These are phyloP conservation scores for Septoria linicola DNA, from an alignment of 2,329 filamentous ascomycete species.

Conservation along the genomic window DNA sequence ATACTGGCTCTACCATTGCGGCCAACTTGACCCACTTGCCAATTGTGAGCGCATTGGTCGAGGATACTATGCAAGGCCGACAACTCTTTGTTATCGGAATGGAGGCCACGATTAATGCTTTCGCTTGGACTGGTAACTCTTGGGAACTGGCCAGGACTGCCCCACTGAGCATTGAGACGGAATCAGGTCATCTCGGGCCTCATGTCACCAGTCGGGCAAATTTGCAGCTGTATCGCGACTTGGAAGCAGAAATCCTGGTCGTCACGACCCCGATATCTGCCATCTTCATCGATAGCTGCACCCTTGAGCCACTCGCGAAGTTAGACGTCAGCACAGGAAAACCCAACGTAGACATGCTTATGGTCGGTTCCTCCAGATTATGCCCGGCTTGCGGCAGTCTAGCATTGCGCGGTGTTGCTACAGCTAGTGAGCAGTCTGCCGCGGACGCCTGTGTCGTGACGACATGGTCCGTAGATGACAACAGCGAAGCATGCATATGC, in stretches of 20 bases:
- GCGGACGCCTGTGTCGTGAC: slow-evolving; percentile 22
- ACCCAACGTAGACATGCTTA: slow-evolving; percentile 13
- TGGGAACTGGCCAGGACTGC: slow-evolving; percentile 22
- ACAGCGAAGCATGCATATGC: slow-evolving; percentile 36
- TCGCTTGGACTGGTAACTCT: slow-evolving; percentile 18
- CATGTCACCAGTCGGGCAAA: slow-evolving; percentile 24
- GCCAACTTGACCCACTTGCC: slow-evolving; percentile 26
- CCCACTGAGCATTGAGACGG: slow-evolving; percentile 18
- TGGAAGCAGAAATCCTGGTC: slow-evolving; percentile 29
- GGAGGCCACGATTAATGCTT: slow-evolving; percentile 24
- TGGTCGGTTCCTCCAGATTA: slow-evolving; percentile 39
- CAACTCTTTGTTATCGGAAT: slow-evolving; percentile 30
- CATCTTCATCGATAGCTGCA: slow-evolving; percentile 27
- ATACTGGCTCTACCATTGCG: slow-evolving; percentile 36
- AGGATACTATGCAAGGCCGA: slow-evolving; percentile 22
- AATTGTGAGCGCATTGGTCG: slow-evolving; percentile 29
- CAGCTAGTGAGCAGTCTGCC: slow-evolving; percentile 53
- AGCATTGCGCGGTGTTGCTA: slow-evolving; percentile 61
- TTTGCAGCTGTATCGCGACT: slow-evolving; percentile 25
- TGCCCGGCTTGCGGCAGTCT: slow-evolving; percentile 54
- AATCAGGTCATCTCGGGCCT: slow-evolving; percentile 12
- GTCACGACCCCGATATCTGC: slow-evolving; percentile 19
- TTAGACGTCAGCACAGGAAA: slow-evolving; percentile 19
- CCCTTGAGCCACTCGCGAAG: slow-evolving; percentile 21
- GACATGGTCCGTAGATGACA: slow-evolving; percentile 28